Conservation (phyloP, 768 basidiomycete genomes). For the Boletus sensibilis region DNA sequence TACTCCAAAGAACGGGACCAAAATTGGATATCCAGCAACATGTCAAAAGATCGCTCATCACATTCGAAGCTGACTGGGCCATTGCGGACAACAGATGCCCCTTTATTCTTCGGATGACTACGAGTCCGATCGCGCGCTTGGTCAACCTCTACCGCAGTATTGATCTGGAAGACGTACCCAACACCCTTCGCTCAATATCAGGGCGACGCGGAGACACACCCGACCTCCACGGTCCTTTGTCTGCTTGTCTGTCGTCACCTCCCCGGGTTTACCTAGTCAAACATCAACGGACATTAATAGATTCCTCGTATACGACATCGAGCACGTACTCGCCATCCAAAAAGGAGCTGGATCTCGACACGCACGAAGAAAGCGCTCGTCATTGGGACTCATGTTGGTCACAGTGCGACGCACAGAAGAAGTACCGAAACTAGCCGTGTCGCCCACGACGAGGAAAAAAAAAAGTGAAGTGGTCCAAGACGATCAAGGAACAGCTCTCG, state of each 20-base stretch:
- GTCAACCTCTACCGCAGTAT: neutral
- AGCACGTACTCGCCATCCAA: no score
- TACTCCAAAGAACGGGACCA: constrained; percentile 71
- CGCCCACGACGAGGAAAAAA: neutral
- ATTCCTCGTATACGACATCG: no score
- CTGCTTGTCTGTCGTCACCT: neutral
- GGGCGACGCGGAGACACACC: neutral
- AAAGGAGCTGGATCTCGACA: no score
- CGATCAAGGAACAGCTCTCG: neutral
- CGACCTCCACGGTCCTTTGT: neutral
- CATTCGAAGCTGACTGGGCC: constrained; percentile 63
- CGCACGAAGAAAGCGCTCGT: no score
- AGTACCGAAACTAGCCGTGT: neutral
- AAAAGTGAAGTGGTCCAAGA: neutral
- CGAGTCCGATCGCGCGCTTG: neutral
- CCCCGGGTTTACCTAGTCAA: neutral
- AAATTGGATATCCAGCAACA: constrained; percentile 47
- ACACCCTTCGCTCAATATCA: neutral
- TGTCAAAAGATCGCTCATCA: constrained; percentile 55
- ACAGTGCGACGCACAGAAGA: neutral
- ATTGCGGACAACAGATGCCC: neutral
- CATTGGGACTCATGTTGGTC: no score
- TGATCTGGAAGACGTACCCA: neutral
- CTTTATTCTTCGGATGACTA: neutral
- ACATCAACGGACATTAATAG: neutral